phyloP scores from a whole-genome alignment of 108 stramenopile genomes.

The Halocafeteria seosinensis region DNA sequence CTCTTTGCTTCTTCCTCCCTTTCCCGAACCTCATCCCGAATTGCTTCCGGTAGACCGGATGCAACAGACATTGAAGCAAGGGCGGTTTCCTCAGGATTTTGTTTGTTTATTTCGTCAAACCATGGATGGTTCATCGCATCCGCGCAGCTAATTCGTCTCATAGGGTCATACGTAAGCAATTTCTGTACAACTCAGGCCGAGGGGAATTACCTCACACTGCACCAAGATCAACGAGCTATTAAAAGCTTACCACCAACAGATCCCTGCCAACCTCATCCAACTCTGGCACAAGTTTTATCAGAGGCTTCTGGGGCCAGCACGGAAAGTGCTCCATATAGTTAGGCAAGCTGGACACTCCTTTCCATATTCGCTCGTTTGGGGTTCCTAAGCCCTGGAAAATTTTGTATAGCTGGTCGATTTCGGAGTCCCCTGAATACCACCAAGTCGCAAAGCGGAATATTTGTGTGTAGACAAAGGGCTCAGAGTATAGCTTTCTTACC shows the following conservation, averaged over 20 bases:
- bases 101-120: conserved; percentile 59
- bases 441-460: too few species aligned
- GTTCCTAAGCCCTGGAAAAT: conserved; percentile 90
- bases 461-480: too few species aligned
- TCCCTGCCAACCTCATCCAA: neutral
- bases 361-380: conserved; percentile 72
- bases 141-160: conserved; percentile 57
- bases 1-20: too few species aligned
- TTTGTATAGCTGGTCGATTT: conserved; percentile 90
- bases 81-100: too few species aligned
- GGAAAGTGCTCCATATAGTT: conserved; percentile 72
- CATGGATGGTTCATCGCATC: conserved; percentile 58
- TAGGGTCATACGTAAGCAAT: conserved; percentile 70
- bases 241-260: too few species aligned
- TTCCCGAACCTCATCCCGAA: too few species aligned
- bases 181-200: too few species aligned
- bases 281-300: neutral
- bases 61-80: too few species aligned
- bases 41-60: too few species aligned
- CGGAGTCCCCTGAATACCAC: conserved; percentile 84
- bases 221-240: too few species aligned
- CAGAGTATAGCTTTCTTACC: too few species aligned
- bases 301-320: conserved; percentile 37
- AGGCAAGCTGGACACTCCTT: conserved; percentile 56
- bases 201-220: too few species aligned